Base-by-base conservation (phyloP, 108 stramenopile species). In the Cyclotella distinguenda region DNA sequence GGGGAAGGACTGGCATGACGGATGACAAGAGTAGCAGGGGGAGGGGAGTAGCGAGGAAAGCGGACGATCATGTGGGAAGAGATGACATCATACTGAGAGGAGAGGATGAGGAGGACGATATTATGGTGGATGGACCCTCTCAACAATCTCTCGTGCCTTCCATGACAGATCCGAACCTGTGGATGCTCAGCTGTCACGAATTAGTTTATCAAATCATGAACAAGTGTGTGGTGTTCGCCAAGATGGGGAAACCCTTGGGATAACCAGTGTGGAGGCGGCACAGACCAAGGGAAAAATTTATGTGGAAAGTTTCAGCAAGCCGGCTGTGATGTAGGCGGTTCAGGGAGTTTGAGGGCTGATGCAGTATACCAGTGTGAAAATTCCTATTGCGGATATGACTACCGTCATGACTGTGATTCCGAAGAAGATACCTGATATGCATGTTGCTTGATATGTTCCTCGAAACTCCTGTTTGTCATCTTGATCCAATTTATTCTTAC, bases 301-400 rank as follows among this genome's bases (percentile, higher is more conserved):
- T 74, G 70, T 99, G 19, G 98, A 99, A 67, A 95, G 93, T 70
- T 83, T 67, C 65, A 87, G 79, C 55, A 95, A 97, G 74, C 93
- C 95, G 3, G 84, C 91, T 10, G 95, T 95, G 8, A 79, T 87
- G 22, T 92, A 95, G 68, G 96, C 96, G 8, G 82, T 99, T 35
- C 79, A 85, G 40, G 97, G 97, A 31, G 79, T 99, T 19, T 83
- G 94, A 66, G 86, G 92, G 8, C 70, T 91, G 59, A 52, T 91
- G 74, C 83, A 84, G 30, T 90, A 92, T 65, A 72, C 88, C 11
- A 93, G 86, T 88, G 77, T 80, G 28, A 67, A 95, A 58, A 81
- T 99, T 5, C 97, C 96, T 12, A 91, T 97, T 60, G 49, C 73
- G 7, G 96, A 99, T 56, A 99, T 99, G 97, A 95, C 98, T 9